Percentiles rank a stretch among this genome's conserved stretches.
Evolutionary conservation across 2,329 filamentous ascomycete species (phyloP).

Genomic region (Sporothrix curviconia): DNA sequence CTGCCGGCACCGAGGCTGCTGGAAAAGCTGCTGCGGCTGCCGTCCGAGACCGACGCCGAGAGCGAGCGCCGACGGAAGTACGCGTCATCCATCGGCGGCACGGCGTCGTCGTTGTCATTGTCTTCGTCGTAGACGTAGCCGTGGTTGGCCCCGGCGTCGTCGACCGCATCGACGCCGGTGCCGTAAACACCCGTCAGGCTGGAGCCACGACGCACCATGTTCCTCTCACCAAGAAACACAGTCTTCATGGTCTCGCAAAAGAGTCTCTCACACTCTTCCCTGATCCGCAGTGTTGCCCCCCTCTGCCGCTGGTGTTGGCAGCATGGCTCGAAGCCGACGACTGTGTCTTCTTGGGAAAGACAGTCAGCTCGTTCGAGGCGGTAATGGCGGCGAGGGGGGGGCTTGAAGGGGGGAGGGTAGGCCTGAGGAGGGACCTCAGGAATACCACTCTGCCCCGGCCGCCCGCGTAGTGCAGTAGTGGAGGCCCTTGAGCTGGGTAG

Average conservation of each 20-base stretch:
- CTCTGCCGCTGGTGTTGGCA: constrained; percentile 46
- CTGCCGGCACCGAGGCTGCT: neutral
- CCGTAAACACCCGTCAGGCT: constrained; percentile 70
- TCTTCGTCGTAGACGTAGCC: constrained; percentile 18
- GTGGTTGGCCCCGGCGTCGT: constrained; percentile 16
- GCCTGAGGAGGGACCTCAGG: constrained; percentile 85
- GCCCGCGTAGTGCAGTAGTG: constrained; percentile 94
- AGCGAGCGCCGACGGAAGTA: constrained; percentile 25
- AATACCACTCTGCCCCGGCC: constrained; percentile 86
- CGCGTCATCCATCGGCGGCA: constrained; percentile 44
- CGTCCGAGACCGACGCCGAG: constrained; percentile 17
- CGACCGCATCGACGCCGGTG: neutral
- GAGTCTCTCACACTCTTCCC: constrained; percentile 99
- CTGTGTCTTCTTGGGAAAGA: constrained; percentile 50
- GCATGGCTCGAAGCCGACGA: constrained; percentile 27
- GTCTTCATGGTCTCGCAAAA: constrained; percentile 93
- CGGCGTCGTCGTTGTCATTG: constrained; percentile 25
- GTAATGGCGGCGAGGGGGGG: constrained; percentile 77
- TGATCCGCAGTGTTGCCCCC: constrained; percentile 94
- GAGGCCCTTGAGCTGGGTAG: constrained; percentile 69
- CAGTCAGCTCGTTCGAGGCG: constrained; percentile 59
- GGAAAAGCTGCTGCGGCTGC: constrained; percentile 3
- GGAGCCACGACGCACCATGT: constrained; percentile 68
- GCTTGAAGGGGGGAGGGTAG: constrained; percentile 79
- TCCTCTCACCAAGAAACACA: constrained; percentile 95